Evolutionary conservation across 257 asterid genomes (phyloP), one percentile per base, ranked within the genome.

Genomic region (Solanum lycopersicoides): DNA sequence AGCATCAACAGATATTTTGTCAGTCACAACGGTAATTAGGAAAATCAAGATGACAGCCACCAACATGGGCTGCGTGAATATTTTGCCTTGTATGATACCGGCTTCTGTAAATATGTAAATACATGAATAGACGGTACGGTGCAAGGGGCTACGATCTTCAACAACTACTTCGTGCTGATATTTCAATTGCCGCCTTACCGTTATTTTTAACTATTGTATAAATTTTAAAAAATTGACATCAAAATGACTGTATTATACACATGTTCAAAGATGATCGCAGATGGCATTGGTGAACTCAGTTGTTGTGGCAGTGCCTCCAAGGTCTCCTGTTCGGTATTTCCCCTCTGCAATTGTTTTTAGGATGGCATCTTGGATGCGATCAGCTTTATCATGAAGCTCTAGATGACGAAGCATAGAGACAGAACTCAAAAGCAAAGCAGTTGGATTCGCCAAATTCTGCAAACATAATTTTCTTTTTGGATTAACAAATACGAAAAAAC

Each of bases 361-460:
- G 77, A 96, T 90, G 6, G 98, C 99, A 21, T 92, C 92, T 90
- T 96, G 99, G 87, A 96, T 96, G 73, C 90, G 89, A 41, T 96
- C 98, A 2, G 96, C 99, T 82, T 94, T 93, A 28, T 95, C 95
- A 59, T 95, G 94, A 87, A 96, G 95, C 12, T 95, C 87, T 88
- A 96, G 90, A 88, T 96, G 99, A 35, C 93, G 95, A 90, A 96
- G 87, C 99, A 96, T 96, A 15, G 94, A 59, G 37, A 96, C 99
- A 2, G 95, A 68, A 85, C 99, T 96, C 89, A 96, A 93, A 87
- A 96, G 99, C 93, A 96, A 89, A 35, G 99, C 99, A 20, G 99
- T 96, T 85, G 99, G 99, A 85, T 96, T 96, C 23, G 99, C 99
- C 96, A 96, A 66, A 92, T 96, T 94, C 99, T 96, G 91, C 92